Evolutionary conservation across 768 basidiomycete genomes (phyloP), one percentile per base, ranked within the genome.

Genomic region (Lactarius evosmus): DNA sequence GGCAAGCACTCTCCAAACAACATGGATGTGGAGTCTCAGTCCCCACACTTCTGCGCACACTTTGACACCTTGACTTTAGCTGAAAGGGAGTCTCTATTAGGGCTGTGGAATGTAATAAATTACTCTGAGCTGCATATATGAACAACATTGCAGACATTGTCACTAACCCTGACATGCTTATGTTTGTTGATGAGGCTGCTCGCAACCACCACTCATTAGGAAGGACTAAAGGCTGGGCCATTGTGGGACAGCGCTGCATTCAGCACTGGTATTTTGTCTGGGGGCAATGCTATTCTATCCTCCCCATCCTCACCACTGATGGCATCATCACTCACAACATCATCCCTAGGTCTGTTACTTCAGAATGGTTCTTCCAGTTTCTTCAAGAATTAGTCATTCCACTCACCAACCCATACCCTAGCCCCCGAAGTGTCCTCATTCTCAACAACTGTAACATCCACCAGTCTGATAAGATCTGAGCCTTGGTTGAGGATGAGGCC

Each of bases 401-500:
- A 27, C 60, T 66, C 27, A 58, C 75, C 29, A 76, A 70, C 27
- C 77, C 77, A 22, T 80, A 72, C 69, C 77, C 77, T 0, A 72
- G 68, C 3, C 66, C 68, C 8, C 60, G 66, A 14, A 79, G 78
- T 66, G 71, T 78, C 4, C 69, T 79, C 30, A 70, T 80, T 1
- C 60, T 79, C 40, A 75, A 79, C 52, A 80, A 80, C 62, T 78
- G 77, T 54, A 60, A 69, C 2, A 80, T 80, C 53, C 78, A 80
- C 64, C 77, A 80, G 33, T 71, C 73, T 51, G 73, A 75, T n/a
- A 76, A 75, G 5, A 62, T 80, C n/a, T 69, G 71, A 1, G 36
- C 62, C 1, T 65, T 77, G n/a, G 69, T 78, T 29, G 71, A 69
- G 51, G 74, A 36, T 44, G 69, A 67, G 60, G 40, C 40, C 5